Evolutionary conservation across 2,329 filamentous ascomycete species (phyloP), one percentile per base, ranked within the genome.

Genomic region (Pestalotiopsis sp.): DNA sequence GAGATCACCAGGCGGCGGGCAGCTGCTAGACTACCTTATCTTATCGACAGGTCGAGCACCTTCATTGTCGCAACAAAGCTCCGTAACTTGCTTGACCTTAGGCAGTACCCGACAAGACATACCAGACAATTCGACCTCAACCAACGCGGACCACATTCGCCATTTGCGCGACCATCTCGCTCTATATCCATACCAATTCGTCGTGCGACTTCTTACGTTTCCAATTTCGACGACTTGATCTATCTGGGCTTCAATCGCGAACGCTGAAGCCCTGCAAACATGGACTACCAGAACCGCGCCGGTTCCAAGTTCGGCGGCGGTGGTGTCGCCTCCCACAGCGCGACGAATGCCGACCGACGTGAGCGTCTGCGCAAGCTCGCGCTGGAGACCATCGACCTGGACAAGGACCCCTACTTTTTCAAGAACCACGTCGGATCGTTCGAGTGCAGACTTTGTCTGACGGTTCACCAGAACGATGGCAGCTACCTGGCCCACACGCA

Each of bases 341-440:
- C 94, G 69, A 97, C 94, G 71, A 98, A 98, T 82, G 95, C 96
- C 73, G 96, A 98, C 88, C 94, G 96, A 69, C 93, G 96, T 80
- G 96, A 99, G 82, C 95, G 96, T 72, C 92, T 99, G 52, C 94
- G 95, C 81, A 98, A 98, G 85, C 94, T 99, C 78, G 96, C 96
- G 69, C 93, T 99, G 78, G 96, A 99, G 84, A 97, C 94, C 68
- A 99, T 99, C 86, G 95, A 98, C 85, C 93, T 98, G 71, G 96
- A 98, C 84, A 98, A 98, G 84, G 96, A 99, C 84, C 96, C 96
- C 0, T 99, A 98, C 88, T 98, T 98, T 86, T 99, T 99, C 91
- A 97, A 97, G 82, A 99, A 99, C 86, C 95, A 99, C 82, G 93
- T 98, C 76, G 96, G 96, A 78, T 96, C 92, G 77, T 99, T 98